Evolutionary conservation across 352 stramenopile genomes (phyloP), one percentile per base, ranked within the genome.

Genomic region (Blastocystis sp.): DNA sequence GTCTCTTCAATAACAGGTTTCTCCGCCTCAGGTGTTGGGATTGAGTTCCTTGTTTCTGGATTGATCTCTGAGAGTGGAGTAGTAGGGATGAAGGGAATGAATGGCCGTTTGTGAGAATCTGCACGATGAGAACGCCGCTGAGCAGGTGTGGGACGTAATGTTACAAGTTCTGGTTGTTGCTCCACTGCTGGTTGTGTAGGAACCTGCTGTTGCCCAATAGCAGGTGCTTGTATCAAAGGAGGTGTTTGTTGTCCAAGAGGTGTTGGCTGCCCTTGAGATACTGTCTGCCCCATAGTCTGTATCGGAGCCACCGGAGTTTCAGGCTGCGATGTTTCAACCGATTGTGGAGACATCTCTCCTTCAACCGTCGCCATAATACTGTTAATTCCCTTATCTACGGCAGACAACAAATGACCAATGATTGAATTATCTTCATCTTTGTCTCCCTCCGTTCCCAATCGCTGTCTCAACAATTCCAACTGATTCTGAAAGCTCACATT

Each of bases 351-450:
- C 29, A 21, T 46, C 3, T 61, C 27, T 61, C 27, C 54, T 14
- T 83, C 54, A 14, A 83, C 71, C 4, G 71, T 37, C 0, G 71
- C 37, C 71, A 83, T 83, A 42, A 83, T 39, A 19, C 42, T 52
- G 51, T 83, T 66, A 39, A 83, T 83, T 61, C 71, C 71, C 51
- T 83, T 83, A 27, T 83, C 71, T 27, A 83, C 21, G 0, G 35
- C 71, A 16, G 42, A 51, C 12, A 83, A 83, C 43, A 83, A 54
- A 21, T 83, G 71, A 27, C 42, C 58, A 21, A 83, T 21, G 27
- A 83, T 52, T 3, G 43, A 51, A n/a, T 49, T 56, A 37, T 37
- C 11, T 59, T 63, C 43, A 4, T 66, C 42, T 11, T 83, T 27
- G 4, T 46, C 39, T 54, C 46, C 71, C 12, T 39, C 69, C 12